These are phyloP conservation scores for Exobasidium rhododendri DNA, from an alignment of 1,284 basidiomycete species.

Conservation along the genomic window DNA sequence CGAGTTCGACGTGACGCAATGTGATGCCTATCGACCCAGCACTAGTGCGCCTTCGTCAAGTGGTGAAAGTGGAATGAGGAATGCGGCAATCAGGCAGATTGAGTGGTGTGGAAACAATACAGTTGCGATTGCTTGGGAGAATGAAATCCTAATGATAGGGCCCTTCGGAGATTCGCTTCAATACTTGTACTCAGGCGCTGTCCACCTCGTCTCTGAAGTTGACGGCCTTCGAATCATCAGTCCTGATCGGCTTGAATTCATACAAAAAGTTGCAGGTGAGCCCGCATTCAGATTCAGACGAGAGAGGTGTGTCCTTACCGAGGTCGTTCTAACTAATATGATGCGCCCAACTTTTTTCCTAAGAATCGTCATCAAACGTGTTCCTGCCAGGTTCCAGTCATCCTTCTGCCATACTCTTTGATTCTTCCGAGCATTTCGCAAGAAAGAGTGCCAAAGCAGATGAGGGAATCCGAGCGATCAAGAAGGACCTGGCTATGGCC, in stretches of 20 bases:
- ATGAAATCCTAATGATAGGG: slow-evolving; percentile 78
- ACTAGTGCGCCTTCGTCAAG: too few relatives aligned
- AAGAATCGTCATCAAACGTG: slow-evolving; percentile 57
- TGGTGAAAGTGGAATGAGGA: slow-evolving; percentile 20
- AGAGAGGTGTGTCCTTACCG: too few relatives aligned
- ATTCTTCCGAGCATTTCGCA: slow-evolving; percentile 83
- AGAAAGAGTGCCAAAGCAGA: slow-evolving; percentile 82
- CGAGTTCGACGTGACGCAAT: slow-evolving; percentile 63
- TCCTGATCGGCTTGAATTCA: slow-evolving; percentile 75
- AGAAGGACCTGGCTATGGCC: slow-evolving; percentile 70
- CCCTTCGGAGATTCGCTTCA: slow-evolving; percentile 83
- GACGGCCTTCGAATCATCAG: slow-evolving; percentile 82
- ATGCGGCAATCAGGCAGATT: slow-evolving; percentile 55
- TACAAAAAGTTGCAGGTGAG: slow-evolving; percentile 70
- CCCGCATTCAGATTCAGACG: too few relatives aligned
- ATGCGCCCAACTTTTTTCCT: slow-evolving; percentile 65
- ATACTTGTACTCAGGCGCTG: slow-evolving; percentile 73
- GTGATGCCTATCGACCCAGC: slow-evolving; percentile 25
- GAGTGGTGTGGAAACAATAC: slow-evolving; percentile 98
- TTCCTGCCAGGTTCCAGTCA: slow-evolving; percentile 89
- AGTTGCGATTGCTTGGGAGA: slow-evolving; percentile 78
- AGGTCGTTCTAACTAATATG: not conserved
- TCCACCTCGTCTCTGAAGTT: slow-evolving; percentile 75
- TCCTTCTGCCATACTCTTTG: slow-evolving; percentile 83
- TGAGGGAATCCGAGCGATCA: slow-evolving; percentile 83